Evolutionary conservation across 225 moss, liverwort and hornwort genomes (phyloP), one percentile per base, ranked within the genome.

Genomic region (Climacium dendroides): DNA sequence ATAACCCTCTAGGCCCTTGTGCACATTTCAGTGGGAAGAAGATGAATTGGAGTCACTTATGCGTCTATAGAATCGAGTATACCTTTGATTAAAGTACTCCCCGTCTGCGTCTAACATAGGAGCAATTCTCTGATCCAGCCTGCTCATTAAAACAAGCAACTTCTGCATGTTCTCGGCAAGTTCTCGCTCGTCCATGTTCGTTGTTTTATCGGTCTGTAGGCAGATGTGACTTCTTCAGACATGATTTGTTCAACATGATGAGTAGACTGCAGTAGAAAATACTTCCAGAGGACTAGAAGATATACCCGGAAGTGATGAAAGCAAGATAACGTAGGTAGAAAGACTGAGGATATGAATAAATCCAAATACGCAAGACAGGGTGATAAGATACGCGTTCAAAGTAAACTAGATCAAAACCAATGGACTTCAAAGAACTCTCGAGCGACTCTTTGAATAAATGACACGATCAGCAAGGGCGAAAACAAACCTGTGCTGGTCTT

Each of bases 61-160:
- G 54, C 80, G 34, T 76, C 64, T 79, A 64, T 28, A 52, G 66
- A 58, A 72, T 66, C 85, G 39, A 54, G 54, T 61, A 17, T 91
- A 94, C 97, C 95, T 94, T 90, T 91, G 93, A 88, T 97, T 97
- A 75, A 97, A 97, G 66, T 92, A 95, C 86, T 95, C 91, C 48
- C 97, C 97, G 71, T 97, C 97, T 80, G 96, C 97, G 87, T 97
- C 97, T 79, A 97, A 87, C 97, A 97, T 96, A 74, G 97, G 97
- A 81, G 95, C 94, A 89, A 97, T 97, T 84, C 93, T 97, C 90
- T 96, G 95, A 89, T 97, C 97, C 70, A 97, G 90, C 88, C 94
- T 96, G 87, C 92, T 93, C 96, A 97, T 97, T 52, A 97, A 92
- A 85, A 94, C 83, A 64, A 95, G 92, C 86, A 97, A 90, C 90